Conservation (phyloP, 306 rosid species). For the Cercis canadensis region DNA sequence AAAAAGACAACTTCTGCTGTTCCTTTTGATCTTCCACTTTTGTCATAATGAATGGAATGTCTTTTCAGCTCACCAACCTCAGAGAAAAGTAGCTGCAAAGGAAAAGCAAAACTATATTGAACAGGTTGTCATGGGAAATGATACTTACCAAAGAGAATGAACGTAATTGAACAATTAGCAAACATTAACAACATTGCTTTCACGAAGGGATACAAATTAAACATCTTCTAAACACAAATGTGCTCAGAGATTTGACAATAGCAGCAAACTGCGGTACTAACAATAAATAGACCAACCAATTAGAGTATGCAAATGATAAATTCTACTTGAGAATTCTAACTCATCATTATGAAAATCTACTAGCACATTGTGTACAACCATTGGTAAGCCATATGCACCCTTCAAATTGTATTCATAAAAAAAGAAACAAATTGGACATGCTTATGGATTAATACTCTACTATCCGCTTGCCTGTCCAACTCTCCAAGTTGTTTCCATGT, state of each 20-base stretch:
- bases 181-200: background rate
- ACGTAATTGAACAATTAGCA: background rate
- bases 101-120: background rate
- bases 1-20: constrained; percentile 66
- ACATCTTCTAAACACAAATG: background rate
- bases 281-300: background rate
- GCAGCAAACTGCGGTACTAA: constrained; percentile 9
- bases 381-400: too few species aligned
- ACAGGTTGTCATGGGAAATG: background rate
- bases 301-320: background rate
- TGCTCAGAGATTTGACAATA: background rate
- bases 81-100: constrained; percentile 59
- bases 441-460: too few species aligned
- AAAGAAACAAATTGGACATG: too few species aligned
- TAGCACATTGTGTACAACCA: background rate
- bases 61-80: constrained; percentile 64
- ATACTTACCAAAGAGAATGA: background rate
- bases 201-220: background rate
- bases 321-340: background rate
- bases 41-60: constrained; percentile 59
- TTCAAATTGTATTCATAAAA: too few species aligned
- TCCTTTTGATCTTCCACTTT: constrained; percentile 75
- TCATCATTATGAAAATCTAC: background rate
- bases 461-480: too few species aligned
- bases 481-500: background rate